Evolutionary conservation across 495 filamentous ascomycete genomes (phyloP).

Genomic region (Physcia stellaris): DNA sequence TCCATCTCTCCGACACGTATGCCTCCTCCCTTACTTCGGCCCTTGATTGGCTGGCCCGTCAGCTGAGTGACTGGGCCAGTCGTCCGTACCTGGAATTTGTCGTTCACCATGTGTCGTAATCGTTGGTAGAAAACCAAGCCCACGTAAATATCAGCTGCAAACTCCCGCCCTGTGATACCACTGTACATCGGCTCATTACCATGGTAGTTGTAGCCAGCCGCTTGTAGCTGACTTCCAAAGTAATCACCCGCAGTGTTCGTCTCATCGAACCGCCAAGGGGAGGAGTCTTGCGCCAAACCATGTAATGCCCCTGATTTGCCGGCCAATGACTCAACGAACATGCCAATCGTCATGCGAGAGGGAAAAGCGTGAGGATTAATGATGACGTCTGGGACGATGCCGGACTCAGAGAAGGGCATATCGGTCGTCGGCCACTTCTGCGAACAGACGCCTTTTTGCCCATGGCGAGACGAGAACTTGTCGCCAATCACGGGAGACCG

Average conservation of each 20-base stretch:
- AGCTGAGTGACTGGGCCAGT: conserved; percentile 79
- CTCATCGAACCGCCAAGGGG: conserved; percentile 89
- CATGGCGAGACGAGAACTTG: conserved; percentile 46
- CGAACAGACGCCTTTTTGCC: conserved; percentile 62
- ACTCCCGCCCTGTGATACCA: conserved; percentile 88
- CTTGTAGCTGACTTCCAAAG: conserved; percentile 87
- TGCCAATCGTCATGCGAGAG: conserved; percentile 99
- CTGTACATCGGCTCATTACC: conserved; percentile 97
- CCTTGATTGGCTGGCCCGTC: conserved; percentile 95
- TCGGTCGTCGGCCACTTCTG: conserved; percentile 90
- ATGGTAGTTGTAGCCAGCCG: conserved; percentile 93
- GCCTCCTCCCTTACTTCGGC: conserved; percentile 87
- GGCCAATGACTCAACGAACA: conserved; percentile 95
- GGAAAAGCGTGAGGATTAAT: conserved; percentile 99
- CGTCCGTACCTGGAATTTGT: conserved; percentile 97
- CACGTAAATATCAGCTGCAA: conserved; percentile 90
- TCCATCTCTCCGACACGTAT: conserved; percentile 99
- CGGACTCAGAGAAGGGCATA: conserved; percentile 96
- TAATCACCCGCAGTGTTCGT: conserved; percentile 84
- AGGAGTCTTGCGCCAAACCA: conserved; percentile 85
- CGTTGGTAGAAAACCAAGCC: conserved; percentile 97
- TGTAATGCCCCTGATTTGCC: conserved; percentile 91
- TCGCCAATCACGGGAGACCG: conserved; percentile 80
- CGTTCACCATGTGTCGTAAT: conserved; percentile 97
- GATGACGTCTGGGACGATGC: conserved; percentile 93